Evolutionary conservation across 2,329 filamentous ascomycete species (phyloP).

Genomic region (Epichloe festucae): DNA sequence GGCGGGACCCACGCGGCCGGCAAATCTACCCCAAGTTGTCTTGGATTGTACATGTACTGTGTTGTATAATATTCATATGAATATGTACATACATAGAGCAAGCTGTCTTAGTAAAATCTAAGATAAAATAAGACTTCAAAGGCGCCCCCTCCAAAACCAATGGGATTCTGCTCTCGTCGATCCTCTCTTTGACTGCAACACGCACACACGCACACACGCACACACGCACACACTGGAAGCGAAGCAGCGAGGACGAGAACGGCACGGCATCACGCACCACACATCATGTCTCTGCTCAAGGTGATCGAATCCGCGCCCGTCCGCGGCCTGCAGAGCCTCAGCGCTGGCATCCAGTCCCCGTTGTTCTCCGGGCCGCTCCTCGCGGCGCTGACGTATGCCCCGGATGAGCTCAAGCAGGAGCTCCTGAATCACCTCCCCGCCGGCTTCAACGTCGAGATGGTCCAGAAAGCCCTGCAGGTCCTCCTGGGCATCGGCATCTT

Average conservation of each 20-base stretch:
- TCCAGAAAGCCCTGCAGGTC: constrained; percentile 6
- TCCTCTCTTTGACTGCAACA: too few species aligned
- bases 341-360: constrained; percentile 6
- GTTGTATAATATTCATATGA: not conserved
- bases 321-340: constrained; percentile 4
- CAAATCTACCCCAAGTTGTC: not conserved
- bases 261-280: not conserved
- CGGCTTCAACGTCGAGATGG: constrained; percentile 2
- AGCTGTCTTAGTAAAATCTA: too few species aligned
- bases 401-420: constrained; percentile 2
- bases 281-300: constrained; percentile 5
- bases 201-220: too few species aligned
- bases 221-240: not conserved
- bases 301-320: constrained; percentile 8
- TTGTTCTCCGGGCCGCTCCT: constrained; percentile 9
- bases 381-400: constrained; percentile 5
- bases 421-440: constrained; percentile 3
- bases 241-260: too few species aligned
- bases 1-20: not conserved
- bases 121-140: too few species aligned
- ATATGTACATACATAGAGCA: not conserved
- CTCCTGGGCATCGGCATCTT: constrained; percentile 14
- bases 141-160: too few species aligned
- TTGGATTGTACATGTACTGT: not conserved
- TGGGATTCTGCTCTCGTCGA: too few species aligned